Base-by-base conservation (phyloP, 345 rosid genomes). In the Eucalyptus microcorys region DNA sequence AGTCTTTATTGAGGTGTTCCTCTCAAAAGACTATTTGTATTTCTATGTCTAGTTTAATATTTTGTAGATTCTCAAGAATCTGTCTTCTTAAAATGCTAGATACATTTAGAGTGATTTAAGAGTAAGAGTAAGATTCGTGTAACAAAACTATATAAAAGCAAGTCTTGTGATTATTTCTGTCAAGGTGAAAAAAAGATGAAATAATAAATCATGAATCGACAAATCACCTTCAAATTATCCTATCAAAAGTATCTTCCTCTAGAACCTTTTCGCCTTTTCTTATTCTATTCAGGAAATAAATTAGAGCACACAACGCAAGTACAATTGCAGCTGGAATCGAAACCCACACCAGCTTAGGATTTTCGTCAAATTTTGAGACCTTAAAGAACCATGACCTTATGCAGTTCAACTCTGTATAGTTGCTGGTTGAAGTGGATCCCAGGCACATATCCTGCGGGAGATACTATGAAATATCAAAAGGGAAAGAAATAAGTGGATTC, bases 351-450 rank as follows among this genome's bases (percentile, higher is more conserved):
- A 43, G 27, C 14, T 86, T 83, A 16, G 21, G 8, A 50, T 50
- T 50, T 50, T 87, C 91, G 21, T 83, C 87, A 43, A 94, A 89
- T 22, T 94, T 86, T 43, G 47, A 19, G 64, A 92, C 94, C 6
- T 43, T 55, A 80, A 97, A 97, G 2, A n/a, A 86, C 98, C 97
- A 96, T 22, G 96, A 93, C 88, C 2, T 89, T 15, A 96, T 95
- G 86, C 97, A 95, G 86, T 97, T 94, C 4, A 89, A 57, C 89
- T 94, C 86, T 1, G 92, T 93, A 61, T 53, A 49, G 45, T 80
- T 52, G 80, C 97, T 89, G 16, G 96, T 94, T 14, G 97, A 53
- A 95, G 90, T 98, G 3, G 98, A 95, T 22, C 98, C 98, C 2
- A 95, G 91, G 11, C 57, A 93, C 64, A 96, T 96, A n/a, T 50